phyloP scores from a whole-genome alignment of 2,329 filamentous ascomycete genomes.

The Verticillium nonalfalfae region DNA sequence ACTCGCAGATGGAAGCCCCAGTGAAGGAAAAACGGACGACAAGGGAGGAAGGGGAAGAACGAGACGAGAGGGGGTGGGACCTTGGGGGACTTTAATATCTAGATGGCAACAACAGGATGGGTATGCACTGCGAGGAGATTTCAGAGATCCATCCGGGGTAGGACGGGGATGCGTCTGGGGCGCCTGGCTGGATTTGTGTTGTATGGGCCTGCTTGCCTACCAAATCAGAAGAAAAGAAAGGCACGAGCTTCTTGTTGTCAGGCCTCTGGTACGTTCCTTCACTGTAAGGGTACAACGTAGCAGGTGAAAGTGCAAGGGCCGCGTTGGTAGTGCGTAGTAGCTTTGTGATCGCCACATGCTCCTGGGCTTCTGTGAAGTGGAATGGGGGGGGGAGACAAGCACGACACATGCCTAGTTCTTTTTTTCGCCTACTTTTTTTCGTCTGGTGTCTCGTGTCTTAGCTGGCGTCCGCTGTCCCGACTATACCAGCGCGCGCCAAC shows the following conservation, averaged over 20 bases:
- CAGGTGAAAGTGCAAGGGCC: background rate
- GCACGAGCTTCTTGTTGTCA: background rate
- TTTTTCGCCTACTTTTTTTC: background rate
- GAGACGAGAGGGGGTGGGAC: conserved; percentile 4
- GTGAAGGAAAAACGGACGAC: background rate
- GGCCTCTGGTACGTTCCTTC: background rate
- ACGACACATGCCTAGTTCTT: background rate
- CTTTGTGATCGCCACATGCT: conserved; percentile 1
- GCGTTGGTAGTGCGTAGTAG: background rate
- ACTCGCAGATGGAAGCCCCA: background rate
- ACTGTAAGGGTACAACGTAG: background rate
- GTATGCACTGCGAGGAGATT: background rate
- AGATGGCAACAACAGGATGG: background rate
- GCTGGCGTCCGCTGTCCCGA: background rate
- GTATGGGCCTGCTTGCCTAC: too few species aligned
- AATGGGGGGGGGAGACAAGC: background rate
- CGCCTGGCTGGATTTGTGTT: background rate
- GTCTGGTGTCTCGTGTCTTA: background rate
- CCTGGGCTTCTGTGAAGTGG: background rate
- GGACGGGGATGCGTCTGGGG: background rate
- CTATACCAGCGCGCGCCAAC: background rate
- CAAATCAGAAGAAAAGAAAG: background rate
- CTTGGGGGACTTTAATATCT: conserved; percentile 6
- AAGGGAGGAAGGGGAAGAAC: background rate
- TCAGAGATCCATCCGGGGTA: conserved; percentile 7